A percentile compares a stretch with the other conserved stretches of the same genome.
These are phyloP conservation scores for Chlorencoelia australis DNA, from an alignment of 2,329 filamentous ascomycete species.

Conservation along the genomic window DNA sequence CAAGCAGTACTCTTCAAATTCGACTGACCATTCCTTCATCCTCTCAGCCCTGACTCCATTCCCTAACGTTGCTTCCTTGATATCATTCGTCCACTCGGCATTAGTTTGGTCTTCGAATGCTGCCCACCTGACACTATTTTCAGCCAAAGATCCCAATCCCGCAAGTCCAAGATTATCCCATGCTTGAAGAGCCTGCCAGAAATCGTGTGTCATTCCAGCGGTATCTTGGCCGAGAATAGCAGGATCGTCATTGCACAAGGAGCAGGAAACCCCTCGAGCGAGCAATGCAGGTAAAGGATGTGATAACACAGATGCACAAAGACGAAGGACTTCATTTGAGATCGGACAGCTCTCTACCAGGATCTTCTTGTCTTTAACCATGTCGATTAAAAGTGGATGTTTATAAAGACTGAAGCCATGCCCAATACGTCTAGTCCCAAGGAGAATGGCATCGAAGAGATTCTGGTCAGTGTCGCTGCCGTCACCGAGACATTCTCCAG, in stretches of 20 bases:
- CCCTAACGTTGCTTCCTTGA: constrained; percentile 66
- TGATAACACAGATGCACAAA: constrained; percentile 64
- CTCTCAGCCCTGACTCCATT: constrained; percentile 59
- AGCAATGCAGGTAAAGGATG: constrained; percentile 79
- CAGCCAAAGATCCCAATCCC: constrained; percentile 74
- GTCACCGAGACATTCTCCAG: constrained; percentile 76
- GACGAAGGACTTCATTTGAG: constrained; percentile 75
- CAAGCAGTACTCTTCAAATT: constrained; percentile 84
- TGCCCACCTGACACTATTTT: constrained; percentile 88
- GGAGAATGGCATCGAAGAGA: constrained; percentile 77
- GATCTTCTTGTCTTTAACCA: constrained; percentile 82
- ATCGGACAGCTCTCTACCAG: constrained; percentile 86
- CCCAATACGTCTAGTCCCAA: constrained; percentile 81
- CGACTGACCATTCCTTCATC: constrained; percentile 66
- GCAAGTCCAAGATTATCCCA: constrained; percentile 87
- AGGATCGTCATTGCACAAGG: constrained; percentile 84
- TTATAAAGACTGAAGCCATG: constrained; percentile 85
- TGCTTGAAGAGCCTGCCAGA: constrained; percentile 86
- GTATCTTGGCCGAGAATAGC: constrained; percentile 77
- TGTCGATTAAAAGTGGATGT: constrained; percentile 79
- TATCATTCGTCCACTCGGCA: constrained; percentile 60
- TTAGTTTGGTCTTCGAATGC: constrained; percentile 71
- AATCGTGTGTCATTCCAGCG: constrained; percentile 81
- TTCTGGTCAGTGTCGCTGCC: constrained; percentile 69
- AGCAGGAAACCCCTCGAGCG: constrained; percentile 72